Base-by-base conservation (phyloP, 2,329 filamentous ascomycete species). In the Penicillium sp. region DNA sequence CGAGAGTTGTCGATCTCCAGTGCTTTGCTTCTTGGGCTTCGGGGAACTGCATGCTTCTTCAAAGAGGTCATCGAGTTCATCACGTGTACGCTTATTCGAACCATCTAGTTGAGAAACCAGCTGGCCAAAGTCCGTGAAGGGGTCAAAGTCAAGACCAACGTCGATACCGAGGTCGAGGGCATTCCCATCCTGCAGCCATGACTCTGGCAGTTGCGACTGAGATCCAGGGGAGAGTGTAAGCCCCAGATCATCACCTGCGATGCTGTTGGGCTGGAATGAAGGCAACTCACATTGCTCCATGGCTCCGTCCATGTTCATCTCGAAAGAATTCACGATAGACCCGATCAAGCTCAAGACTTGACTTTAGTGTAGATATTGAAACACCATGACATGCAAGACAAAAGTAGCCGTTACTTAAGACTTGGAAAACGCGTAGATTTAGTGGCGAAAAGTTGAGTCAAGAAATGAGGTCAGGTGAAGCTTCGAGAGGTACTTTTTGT, bases 191-290 rank as follows among this genome's bases (percentile, higher is more conserved):
- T 38, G 30, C 22, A 22, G 35, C 33, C 28, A 48, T 40, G 40
- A 18, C 10, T 35, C 38, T 16, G 44, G 40, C 44, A 56, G 56
- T 57, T 62, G 63, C 53, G 59, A 61, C 62, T 70, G 67, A 25
- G 65, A 69, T 55, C 68, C 67, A 61, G 71, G 70, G 68, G 66
- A 60, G 63, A 66, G 70, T 74, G 72, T 74, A 72, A 74, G 71
- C 69, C 70, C 72, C 68, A 69, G 69, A 69, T 70, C 67, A 63
- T 65, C 63, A 57, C 54, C 61, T 62, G 55, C 57, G 58, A 62
- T 55, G 53, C 62, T 57, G 44, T 42, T 51, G 44, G 50, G 51
- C 50, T 60, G 46, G 51, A 55, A 48, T 48, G 59, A 54, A 52
- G 54, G 33, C 58, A 52, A 58, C 56, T 61, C 63, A 60, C 53